phyloP scores from a whole-genome alignment of 1,284 basidiomycete species.

The Moesziomyces sp. region DNA sequence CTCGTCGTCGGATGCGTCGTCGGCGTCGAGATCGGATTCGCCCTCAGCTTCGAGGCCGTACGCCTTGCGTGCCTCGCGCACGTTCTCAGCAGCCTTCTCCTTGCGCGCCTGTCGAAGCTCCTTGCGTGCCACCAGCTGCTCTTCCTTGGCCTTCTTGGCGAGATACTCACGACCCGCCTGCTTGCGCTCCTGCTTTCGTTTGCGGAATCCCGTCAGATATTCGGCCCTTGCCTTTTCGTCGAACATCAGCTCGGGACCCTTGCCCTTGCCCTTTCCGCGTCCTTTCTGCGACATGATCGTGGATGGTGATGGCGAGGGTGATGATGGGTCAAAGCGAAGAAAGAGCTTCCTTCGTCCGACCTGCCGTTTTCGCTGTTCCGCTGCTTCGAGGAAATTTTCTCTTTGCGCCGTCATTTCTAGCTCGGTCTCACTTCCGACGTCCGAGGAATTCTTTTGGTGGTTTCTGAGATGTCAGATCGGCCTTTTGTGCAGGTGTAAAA shows the following conservation, averaged over 20 bases:
- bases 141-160: constrained; percentile 53
- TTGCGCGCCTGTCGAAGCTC: constrained; percentile 51
- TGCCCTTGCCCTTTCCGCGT: constrained; percentile 16
- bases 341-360: too few relatives aligned
- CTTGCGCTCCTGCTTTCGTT: constrained; percentile 64
- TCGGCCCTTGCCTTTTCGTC: constrained; percentile 63
- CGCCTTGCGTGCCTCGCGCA: constrained; percentile 53
- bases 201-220: constrained; percentile 65
- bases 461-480: too few relatives aligned
- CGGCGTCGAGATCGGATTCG: constrained; percentile 47
- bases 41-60: constrained; percentile 53
- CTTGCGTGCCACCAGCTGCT: constrained; percentile 36
- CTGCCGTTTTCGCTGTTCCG: too few relatives aligned
- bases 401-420: too few relatives aligned
- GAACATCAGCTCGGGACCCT: constrained; percentile 52
- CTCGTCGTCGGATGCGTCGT: constrained; percentile 17
- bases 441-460: too few relatives aligned
- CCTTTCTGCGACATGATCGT: not conserved
- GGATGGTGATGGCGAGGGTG: too few relatives aligned
- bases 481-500: too few relatives aligned
- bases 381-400: too few relatives aligned
- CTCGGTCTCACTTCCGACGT: too few relatives aligned
- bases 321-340: too few relatives aligned
- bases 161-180: constrained; percentile 55
- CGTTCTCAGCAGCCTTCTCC: constrained; percentile 60